A percentile compares a stretch with the other conserved stretches of the same genome.
Evolutionary conservation across 371 early-diverging fungal species (phyloP).

Genomic region (Syncephalastrum sp.): DNA sequence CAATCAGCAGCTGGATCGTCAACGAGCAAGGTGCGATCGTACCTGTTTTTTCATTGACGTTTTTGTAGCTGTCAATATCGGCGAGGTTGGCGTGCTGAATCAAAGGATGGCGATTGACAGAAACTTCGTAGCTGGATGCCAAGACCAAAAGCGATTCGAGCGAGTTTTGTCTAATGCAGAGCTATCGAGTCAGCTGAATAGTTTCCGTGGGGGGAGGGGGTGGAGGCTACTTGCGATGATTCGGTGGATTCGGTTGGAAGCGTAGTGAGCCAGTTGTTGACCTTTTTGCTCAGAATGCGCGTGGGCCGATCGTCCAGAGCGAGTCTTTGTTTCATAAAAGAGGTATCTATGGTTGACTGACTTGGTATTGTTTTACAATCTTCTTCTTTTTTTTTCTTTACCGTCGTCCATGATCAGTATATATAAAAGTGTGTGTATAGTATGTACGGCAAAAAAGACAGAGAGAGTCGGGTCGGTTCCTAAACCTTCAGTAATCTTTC

Average conservation of each 20-base stretch:
- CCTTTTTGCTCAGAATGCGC: conserved; percentile 33
- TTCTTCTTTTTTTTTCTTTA: no score
- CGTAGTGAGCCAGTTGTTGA: conserved; percentile 22
- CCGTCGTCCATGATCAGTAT: no score
- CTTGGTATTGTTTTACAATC: no score
- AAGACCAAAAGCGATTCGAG: conserved; percentile 35
- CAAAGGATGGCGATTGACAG: conserved; percentile 32
- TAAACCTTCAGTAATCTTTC: no score
- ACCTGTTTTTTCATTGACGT: conserved; percentile 42
- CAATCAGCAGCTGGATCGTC: no score
- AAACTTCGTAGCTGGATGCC: conserved; percentile 37
- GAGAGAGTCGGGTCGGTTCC: no score
- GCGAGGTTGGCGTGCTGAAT: conserved; percentile 47
- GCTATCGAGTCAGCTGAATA: background rate
- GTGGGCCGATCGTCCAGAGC: conserved; percentile 44
- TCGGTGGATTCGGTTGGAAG: conserved; percentile 32
- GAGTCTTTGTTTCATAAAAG: conserved; percentile 28
- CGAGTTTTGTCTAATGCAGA: conserved; percentile 25
- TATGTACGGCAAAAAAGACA: no score
- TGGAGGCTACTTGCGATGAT: conserved; percentile 22
- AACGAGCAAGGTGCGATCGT: background rate
- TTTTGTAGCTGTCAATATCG: conserved; percentile 45
- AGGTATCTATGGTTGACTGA: no score
- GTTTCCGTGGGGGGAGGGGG: background rate
- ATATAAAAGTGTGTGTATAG: no score